These are phyloP conservation scores for Monosporozyma aerobia DNA, from an alignment of 805 yeast genomes.

Conservation along the genomic window DNA sequence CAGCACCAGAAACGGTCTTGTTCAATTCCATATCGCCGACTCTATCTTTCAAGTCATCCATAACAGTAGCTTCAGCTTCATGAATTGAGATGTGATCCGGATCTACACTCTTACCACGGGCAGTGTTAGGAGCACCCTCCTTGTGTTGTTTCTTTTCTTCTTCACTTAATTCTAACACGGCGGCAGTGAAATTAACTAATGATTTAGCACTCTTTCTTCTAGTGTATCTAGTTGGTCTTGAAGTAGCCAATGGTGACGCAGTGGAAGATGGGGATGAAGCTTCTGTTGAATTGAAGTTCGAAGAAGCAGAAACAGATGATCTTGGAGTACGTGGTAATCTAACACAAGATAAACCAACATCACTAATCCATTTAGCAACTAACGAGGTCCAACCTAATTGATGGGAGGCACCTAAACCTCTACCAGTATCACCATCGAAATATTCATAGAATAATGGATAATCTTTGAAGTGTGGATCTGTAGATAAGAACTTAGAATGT, in stretches of 20 bases:
- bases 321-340: slow-evolving; percentile 25
- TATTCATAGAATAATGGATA: slow-evolving; percentile 76
- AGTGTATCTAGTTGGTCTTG: slow-evolving; percentile 41
- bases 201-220: slow-evolving; percentile 73
- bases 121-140: slow-evolving; percentile 18
- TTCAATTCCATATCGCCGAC: slow-evolving; percentile 8
- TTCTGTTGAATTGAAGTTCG: background rate
- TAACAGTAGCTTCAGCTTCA: slow-evolving; percentile 2
- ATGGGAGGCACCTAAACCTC: slow-evolving; percentile 89
- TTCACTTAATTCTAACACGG: slow-evolving; percentile 56
- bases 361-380: slow-evolving; percentile 86
- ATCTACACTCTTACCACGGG: slow-evolving; percentile 8
- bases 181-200: slow-evolving; percentile 55
- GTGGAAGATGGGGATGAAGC: slow-evolving; percentile 8
- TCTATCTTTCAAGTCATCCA: slow-evolving; percentile 14
- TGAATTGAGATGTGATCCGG: background rate
- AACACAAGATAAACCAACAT: slow-evolving; percentile 61
- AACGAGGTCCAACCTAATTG: slow-evolving; percentile 96
- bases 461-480: slow-evolving; percentile 66
- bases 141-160: slow-evolving; percentile 38
- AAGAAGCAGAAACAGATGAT: slow-evolving; percentile 18
- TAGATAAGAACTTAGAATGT: slow-evolving; percentile 46
- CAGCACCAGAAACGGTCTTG: background rate
- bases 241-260: slow-evolving; percentile 6
- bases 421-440: slow-evolving; percentile 89